phyloP scores from a whole-genome alignment of 805 yeast genomes.

The Teunomyces lycoperdinae region DNA sequence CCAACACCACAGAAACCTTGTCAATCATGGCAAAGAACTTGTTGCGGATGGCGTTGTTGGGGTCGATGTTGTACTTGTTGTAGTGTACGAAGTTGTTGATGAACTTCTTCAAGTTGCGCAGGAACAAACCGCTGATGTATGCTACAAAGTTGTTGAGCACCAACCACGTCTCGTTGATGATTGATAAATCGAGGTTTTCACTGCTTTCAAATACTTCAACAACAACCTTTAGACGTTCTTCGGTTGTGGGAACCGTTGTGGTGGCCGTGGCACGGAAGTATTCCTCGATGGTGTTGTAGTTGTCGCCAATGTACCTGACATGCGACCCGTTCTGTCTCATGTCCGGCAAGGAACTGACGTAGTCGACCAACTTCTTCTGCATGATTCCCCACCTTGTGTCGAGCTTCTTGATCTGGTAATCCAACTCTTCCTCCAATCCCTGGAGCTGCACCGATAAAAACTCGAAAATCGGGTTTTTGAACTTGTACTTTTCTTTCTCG shows the following conservation, averaged over 20 bases:
- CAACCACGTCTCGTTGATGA: slow-evolving; percentile 44
- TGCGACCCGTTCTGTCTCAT: slow-evolving; percentile 34
- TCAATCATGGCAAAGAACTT: slow-evolving; percentile 24
- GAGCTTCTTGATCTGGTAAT: slow-evolving; percentile 35
- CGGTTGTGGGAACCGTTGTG: slow-evolving; percentile 18
- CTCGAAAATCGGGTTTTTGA: slow-evolving; percentile 30
- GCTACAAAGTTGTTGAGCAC: slow-evolving; percentile 35
- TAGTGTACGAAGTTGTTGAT: slow-evolving; percentile 38
- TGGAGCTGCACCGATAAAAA: slow-evolving; percentile 34
- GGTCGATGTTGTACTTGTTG: slow-evolving; percentile 26
- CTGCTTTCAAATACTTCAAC: slow-evolving; percentile 33
- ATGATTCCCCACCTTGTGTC: slow-evolving; percentile 32
- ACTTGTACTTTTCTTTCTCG: slow-evolving; percentile 9
- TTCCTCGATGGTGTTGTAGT: slow-evolving; percentile 35
- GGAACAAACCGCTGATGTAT: slow-evolving; percentile 31
- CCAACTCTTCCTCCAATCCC: slow-evolving; percentile 30
- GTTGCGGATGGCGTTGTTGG: slow-evolving; percentile 25
- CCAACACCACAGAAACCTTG: slow-evolving; percentile 24
- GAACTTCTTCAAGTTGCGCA: slow-evolving; percentile 29
- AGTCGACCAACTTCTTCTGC: slow-evolving; percentile 38
- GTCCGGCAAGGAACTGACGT: slow-evolving; percentile 30
- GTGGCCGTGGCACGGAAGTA: slow-evolving; percentile 30
- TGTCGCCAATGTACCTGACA: slow-evolving; percentile 36
- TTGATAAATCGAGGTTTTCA: slow-evolving; percentile 40
- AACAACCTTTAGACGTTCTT: slow-evolving; percentile 26